Base-by-base conservation (phyloP, 2,329 filamentous ascomycete genomes). In the Pseudogymnoascus sp. region DNA sequence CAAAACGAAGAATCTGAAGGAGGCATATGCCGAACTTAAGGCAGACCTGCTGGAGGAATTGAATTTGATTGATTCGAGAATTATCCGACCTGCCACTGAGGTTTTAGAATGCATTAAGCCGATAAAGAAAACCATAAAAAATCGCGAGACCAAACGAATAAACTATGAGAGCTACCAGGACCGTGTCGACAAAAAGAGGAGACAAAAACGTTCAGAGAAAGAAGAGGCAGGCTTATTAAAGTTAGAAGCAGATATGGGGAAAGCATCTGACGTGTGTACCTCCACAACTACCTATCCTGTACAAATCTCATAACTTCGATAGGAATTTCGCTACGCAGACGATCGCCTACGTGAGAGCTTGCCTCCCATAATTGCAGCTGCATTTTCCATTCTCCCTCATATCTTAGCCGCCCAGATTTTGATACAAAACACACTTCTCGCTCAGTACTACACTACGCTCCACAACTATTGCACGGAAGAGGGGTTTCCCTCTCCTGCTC, bases 41-140 rank as follows among this genome's bases (percentile, higher is more conserved):
- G 80, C 77, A 12, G 91, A 94, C 68, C 77, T 95, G 68, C 73
- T 85, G 62, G 84, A 86, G 64, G 91, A 94, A 71, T 79, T 94
- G 62, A 79, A 77, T 62, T 80, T 84, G 68, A 89, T 95, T 66
- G 89, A 93, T 66, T 76, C 79, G 8, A 84, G 84, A 66, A 82
- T 94, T 65, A 83, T 92, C 61, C 80, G 80, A 63, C 89, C 90
- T 0, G 88, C 87, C 3, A 84, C 83, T 63, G 82, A 88, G 60
- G 88, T 88, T 6, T 88, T 85, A 69, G 84, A 87, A 60, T 83
- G 78, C 61, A 80, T 93, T 64, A 84, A 86, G 66, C 86, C 88
- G 2, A 80, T 94, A 72, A 87, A 89, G 70, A 94, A 92, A 76
- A 87, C 86, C 1, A 90, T 95, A 70, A 94, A 93, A 76, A 92